phyloP scores from a whole-genome alignment of 1,284 basidiomycete genomes.

The Austroboletus novae-zelandiae region DNA sequence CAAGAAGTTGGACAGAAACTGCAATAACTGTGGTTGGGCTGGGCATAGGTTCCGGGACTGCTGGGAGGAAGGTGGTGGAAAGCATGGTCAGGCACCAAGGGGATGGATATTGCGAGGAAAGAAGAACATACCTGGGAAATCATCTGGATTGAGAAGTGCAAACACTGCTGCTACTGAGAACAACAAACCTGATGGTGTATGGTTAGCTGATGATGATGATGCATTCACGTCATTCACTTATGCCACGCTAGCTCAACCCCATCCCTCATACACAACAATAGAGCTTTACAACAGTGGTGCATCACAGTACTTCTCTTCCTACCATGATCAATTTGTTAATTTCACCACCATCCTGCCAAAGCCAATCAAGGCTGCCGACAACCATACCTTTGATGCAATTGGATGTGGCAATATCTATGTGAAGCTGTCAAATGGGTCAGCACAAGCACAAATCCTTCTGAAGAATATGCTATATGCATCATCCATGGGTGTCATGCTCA shows the following conservation, averaged over 20 bases:
- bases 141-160: not conserved
- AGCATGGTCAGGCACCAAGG: not conserved
- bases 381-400: not conserved
- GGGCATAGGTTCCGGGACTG: not conserved
- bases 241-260: not conserved
- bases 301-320: not conserved
- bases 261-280: not conserved
- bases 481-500: not conserved
- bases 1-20: not conserved
- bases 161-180: not conserved
- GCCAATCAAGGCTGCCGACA: not conserved
- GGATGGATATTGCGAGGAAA: not conserved
- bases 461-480: too few relatives aligned
- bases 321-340: not conserved
- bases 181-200: not conserved
- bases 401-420: not conserved
- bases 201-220: not conserved
- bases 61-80: not conserved
- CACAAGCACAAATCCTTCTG: too few relatives aligned
- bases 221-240: not conserved
- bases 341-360: not conserved
- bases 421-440: too few relatives aligned
- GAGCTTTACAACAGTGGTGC: not conserved
- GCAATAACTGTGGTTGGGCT: not conserved
- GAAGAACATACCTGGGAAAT: not conserved